These are phyloP conservation scores for Mrakia gelida DNA, from an alignment of 768 basidiomycete genomes.

Conservation along the genomic window DNA sequence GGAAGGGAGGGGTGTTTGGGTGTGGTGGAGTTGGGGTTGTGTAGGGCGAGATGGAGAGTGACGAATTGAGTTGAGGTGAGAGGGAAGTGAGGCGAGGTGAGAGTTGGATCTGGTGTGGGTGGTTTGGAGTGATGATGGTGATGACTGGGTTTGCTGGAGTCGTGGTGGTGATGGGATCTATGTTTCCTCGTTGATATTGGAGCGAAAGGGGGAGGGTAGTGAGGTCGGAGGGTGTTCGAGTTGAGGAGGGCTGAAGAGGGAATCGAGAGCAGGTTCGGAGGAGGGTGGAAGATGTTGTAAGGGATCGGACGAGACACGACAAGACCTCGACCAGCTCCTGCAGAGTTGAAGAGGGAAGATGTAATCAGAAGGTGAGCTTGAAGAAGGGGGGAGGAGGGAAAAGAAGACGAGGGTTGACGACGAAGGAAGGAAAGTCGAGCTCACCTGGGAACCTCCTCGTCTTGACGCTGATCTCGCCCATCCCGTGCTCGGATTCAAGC, in stretches of 20 bases:
- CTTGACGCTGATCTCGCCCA: not conserved
- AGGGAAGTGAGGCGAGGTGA: constrained; percentile 25
- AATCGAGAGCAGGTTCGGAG: constrained; percentile 56
- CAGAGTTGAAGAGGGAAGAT: not conserved
- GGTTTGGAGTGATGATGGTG: not conserved
- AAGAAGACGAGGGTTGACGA: not conserved
- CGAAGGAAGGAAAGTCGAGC: not conserved
- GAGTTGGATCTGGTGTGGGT: not conserved
- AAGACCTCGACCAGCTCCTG: constrained; percentile 30
- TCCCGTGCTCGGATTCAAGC: not conserved
- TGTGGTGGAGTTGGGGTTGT: constrained; percentile 43
- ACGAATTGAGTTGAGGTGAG: constrained; percentile 67
- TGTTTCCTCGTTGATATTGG: not conserved
- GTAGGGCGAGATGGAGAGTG: constrained; percentile 70
- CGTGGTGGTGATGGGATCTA: not conserved
- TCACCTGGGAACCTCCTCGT: not conserved
- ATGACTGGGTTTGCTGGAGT: not conserved
- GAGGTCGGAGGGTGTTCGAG: constrained; percentile 57
- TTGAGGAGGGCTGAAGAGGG: constrained; percentile 72
- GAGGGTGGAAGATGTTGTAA: constrained; percentile 18
- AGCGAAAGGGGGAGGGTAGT: constrained; percentile 51
- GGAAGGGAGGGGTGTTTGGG: constrained; percentile 31
- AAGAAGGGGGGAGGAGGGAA: not conserved
- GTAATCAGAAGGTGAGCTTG: no score
- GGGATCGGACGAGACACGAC: constrained; percentile 5